A percentile compares a stretch with the other conserved stretches of the same genome.
phyloP scores from a whole-genome alignment of 2,329 filamentous ascomycete genomes.

The Hansfordia pulvinata region DNA sequence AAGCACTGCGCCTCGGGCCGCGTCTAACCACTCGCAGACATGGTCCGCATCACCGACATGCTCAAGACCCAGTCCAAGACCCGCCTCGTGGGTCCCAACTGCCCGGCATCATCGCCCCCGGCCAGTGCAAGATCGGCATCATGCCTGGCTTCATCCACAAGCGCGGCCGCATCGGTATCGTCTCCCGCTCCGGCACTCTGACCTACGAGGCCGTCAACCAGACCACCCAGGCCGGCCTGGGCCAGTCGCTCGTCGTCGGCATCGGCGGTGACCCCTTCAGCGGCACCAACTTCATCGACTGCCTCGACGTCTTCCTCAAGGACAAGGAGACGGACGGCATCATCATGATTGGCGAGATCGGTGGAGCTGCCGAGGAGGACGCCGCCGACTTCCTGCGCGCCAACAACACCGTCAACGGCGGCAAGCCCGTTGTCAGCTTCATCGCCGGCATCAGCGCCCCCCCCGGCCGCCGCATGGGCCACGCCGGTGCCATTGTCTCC shows the following conservation, averaged over 20 bases:
- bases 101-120: slow-evolving; percentile 87
- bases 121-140: slow-evolving; percentile 99
- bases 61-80: slow-evolving; percentile 97
- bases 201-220: slow-evolving; percentile 99
- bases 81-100: slow-evolving; percentile 92
- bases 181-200: slow-evolving; percentile 93
- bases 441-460: slow-evolving; percentile 97
- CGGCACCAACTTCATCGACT: slow-evolving; percentile 99
- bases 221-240: slow-evolving; percentile 91
- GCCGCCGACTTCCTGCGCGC: slow-evolving; percentile 90
- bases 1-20: slow-evolving; percentile 1
- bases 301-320: slow-evolving; percentile 89
- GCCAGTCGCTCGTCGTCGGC: slow-evolving; percentile 94
- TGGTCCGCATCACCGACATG: slow-evolving; percentile 97
- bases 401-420: slow-evolving; percentile 73
- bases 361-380: slow-evolving; percentile 93
- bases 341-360: slow-evolving; percentile 99
- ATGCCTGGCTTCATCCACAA: slow-evolving; percentile 99
- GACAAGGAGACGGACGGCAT: slow-evolving; percentile 96
- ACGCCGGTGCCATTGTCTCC: slow-evolving; percentile 95
- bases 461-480: slow-evolving; percentile 92
- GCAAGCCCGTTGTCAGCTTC: slow-evolving; percentile 94
- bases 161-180: slow-evolving; percentile 95
- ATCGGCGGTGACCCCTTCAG: slow-evolving; percentile 98
- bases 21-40: slow-evolving; percentile 45